Base-by-base conservation (phyloP, 2,329 filamentous ascomycete species). In the Colletotrichum chlorophyti region DNA sequence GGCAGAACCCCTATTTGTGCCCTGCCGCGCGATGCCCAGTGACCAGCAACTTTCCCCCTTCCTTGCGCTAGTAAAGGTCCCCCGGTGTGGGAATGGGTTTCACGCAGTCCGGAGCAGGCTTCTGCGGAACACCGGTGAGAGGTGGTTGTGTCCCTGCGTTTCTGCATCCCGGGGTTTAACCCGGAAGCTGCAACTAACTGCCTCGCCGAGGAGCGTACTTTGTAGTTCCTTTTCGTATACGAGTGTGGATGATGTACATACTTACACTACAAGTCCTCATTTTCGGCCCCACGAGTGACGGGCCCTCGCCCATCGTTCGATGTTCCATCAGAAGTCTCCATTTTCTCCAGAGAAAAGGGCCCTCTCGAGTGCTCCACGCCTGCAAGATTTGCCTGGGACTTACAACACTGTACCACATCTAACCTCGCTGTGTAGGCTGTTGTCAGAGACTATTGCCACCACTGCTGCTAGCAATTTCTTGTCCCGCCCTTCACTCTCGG, bases 311-410 rank as follows among this genome's bases (percentile, higher is more conserved):
- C 45, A 58, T 58, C 48, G 34, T 47, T 58, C 48, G 48, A 58
- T 58, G 41, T 41, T 23, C 54, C 54, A 47, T 12, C n/a, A n/a
- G n/a, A n/a, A 21, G 27, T 46, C 42, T 46, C 27, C 42, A n/a
- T n/a, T n/a, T n/a, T n/a, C n/a, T n/a, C n/a, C 17, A 32, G 47
- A 24, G 24, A 37, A 11, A 45, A 12, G 11, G 15, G 14, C 48
- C 21, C 27, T n/a, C 26, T 15, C 23, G 34, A 5, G 29, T 11
- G 17, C 29, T 26, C 37, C 50, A 49, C 42, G 26, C 43, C 32
- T 15, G 15, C 10, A 7, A 45, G 45, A 57, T 60, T 43, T 26
- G 21, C 55, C 55, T 38, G 38, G 37, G 43, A 60, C 57, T 45
- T 29, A 38, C 31, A 48, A 24, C 45, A 26, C 15, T 21, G 12